These are phyloP conservation scores for Fusarium sp. DNA, from an alignment of 2,329 filamentous ascomycete genomes.

Conservation along the genomic window DNA sequence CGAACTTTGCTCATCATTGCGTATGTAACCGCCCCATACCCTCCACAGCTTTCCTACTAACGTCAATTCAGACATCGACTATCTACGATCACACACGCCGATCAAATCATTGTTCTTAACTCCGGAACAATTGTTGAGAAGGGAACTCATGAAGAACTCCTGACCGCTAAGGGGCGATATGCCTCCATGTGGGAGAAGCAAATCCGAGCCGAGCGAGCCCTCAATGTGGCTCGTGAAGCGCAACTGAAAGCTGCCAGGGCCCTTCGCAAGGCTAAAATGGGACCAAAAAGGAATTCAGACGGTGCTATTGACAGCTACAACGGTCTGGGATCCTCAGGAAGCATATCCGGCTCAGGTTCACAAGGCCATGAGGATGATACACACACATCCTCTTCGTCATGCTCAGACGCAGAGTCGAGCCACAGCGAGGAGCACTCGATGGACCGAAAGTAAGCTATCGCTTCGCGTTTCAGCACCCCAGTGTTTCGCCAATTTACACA, in stretches of 20 bases:
- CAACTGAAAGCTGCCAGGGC: conserved; percentile 50
- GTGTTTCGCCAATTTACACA: neutral
- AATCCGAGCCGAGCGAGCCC: conserved; percentile 77
- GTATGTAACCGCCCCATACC: conserved; percentile 58
- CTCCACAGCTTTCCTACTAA: conserved; percentile 27
- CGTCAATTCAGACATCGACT: conserved; percentile 71
- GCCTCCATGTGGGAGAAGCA: conserved; percentile 91
- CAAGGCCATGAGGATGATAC: conserved; percentile 50
- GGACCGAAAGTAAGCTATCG: conserved; percentile 31
- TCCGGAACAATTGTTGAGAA: conserved; percentile 80
- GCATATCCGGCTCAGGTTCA: conserved; percentile 52
- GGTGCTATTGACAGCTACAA: conserved; percentile 59
- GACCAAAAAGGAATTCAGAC: conserved; percentile 52
- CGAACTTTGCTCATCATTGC: conserved; percentile 96
- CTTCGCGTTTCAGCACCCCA: neutral
- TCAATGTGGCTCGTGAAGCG: conserved; percentile 51
- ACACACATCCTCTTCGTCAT: conserved; percentile 48
- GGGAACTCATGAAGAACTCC: conserved; percentile 81
- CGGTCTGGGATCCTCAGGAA: conserved; percentile 58
- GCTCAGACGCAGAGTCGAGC: conserved; percentile 54
- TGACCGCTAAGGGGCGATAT: conserved; percentile 78
- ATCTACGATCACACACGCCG: conserved; percentile 85
- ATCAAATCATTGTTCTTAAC: conserved; percentile 84
- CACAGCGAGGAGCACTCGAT: conserved; percentile 45
- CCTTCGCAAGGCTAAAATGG: conserved; percentile 62